Evolutionary conservation across 208 protist species (phyloP).

Genomic region (Plasmodiophora brassicae): DNA sequence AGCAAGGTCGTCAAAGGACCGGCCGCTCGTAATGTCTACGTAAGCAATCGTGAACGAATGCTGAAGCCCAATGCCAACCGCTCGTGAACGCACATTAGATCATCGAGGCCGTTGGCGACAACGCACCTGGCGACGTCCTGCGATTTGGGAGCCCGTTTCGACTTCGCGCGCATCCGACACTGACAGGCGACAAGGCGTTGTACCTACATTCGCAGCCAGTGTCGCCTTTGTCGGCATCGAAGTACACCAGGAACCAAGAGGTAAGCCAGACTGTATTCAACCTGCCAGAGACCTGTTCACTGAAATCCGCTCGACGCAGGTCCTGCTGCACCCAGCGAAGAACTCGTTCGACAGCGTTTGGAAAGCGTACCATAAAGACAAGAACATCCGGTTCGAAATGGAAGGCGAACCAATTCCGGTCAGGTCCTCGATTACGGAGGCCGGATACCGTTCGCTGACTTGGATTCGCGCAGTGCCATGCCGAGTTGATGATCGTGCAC

Average conservation of each 20-base stretch:
- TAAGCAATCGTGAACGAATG: background rate
- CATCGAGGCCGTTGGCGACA: background rate
- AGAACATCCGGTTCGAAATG: background rate
- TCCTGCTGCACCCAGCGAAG: background rate
- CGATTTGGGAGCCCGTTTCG: background rate
- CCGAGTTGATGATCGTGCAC: background rate
- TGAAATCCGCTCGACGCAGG: no score
- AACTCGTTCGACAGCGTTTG: background rate
- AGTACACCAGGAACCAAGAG: conserved; percentile 14
- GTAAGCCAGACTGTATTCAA: no score
- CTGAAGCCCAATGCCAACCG: background rate
- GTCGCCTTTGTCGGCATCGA: conserved; percentile 11
- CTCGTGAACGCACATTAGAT: conserved; percentile 9
- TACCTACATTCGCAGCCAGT: conserved; percentile 22
- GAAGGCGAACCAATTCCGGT: background rate
- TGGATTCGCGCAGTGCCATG: background rate
- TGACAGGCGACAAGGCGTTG: background rate
- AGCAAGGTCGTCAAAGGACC: background rate
- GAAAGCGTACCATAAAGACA: background rate
- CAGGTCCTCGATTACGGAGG: background rate
- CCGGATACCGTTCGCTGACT: background rate
- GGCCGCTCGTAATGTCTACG: background rate
- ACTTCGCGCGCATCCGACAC: background rate
- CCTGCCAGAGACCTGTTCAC: no score
- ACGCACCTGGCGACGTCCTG: background rate